Evolutionary conservation across 2,329 filamentous ascomycete genomes (phyloP).

Genomic region (Monilinia polystroma): DNA sequence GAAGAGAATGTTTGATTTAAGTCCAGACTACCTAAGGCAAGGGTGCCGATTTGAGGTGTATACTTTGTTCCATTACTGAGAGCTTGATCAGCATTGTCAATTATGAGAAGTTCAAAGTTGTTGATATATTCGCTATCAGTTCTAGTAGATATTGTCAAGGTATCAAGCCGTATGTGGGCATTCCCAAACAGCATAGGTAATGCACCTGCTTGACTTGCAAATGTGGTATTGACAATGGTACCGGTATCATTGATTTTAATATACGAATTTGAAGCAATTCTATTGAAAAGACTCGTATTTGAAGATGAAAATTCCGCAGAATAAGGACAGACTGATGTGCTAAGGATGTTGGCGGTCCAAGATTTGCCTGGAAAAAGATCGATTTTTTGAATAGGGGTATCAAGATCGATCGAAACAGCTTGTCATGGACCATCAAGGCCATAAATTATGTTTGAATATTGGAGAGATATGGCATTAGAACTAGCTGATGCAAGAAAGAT

Average conservation of each 20-base stretch:
- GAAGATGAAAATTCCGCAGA: background rate
- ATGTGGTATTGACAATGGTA: background rate
- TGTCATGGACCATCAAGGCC: conserved; percentile 33
- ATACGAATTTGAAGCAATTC: background rate
- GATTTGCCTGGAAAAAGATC: conserved; percentile 27
- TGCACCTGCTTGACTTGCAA: conserved; percentile 5
- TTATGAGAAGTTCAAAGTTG: conserved; percentile 6
- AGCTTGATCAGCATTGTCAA: conserved; percentile 5
- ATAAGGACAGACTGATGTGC: conserved; percentile 26
- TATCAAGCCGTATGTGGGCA: conserved; percentile 10
- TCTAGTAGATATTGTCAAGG: background rate
- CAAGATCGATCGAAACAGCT: conserved; percentile 32
- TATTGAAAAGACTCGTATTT: background rate
- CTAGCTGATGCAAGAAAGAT: background rate
- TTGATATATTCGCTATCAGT: background rate
- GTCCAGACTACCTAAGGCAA: background rate
- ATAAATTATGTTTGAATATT: conserved; percentile 28
- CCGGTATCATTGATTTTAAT: background rate
- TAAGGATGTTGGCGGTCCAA: conserved; percentile 25
- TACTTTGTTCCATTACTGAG: conserved; percentile 1
- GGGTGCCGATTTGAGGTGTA: conserved; percentile 1
- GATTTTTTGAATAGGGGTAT: conserved; percentile 24
- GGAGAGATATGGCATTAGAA: conserved; percentile 3
- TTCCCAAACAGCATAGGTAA: background rate
- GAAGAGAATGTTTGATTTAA: too few species aligned